Evolutionary conservation across 225 moss, liverwort and hornwort species (phyloP), one percentile per base, ranked within the genome.

Genomic region (Anthoceros angustus): DNA sequence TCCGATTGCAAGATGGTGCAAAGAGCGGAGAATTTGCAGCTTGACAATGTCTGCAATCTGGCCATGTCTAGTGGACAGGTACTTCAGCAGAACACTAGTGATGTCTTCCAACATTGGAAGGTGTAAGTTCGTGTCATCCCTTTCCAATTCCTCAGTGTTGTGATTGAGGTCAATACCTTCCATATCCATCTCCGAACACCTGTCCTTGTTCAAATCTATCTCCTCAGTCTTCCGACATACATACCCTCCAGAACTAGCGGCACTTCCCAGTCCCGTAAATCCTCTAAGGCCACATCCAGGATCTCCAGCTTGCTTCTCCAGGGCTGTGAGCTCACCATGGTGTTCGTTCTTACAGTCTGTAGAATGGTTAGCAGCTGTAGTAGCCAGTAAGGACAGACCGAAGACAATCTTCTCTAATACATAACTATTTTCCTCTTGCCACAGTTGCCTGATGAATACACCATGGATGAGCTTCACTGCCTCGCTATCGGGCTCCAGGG

Each of bases 381-480:
- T 73, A 15, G 80, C 88, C 62, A 85, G 77, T 42, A 77, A 70
- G 15, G 75, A 80, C 40, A 95, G 55, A 70, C 84, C 70, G 65
- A 80, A 88, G 64, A 85, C 78, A 42, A 95, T n/a, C 45, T 76
- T 80, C 63, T 79, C 72, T 16, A 80, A 72, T n/a, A 84, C 75
- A 62, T 71, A 71, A 2, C 66, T 25, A 15, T 88, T 88, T 9
- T 72, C 68, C 75, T 88, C 90, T 67, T 80, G 80, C 88, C 88
- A 91, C 10, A 95, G 80, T 41, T 78, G 85, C 70, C 43, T 48
- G 49, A 72, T 70, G 23, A 91, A 55, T 11, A 71, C 42, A 8
- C 74, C 74, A 38, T 79, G 64, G 65, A 90, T 68, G 64, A 71
- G 65, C 25, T 71, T 74, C 63, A 83, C 74, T 2, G 85, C 74